Base-by-base conservation (phyloP, 495 filamentous ascomycete genomes). In the Lepidopterella palustris region DNA sequence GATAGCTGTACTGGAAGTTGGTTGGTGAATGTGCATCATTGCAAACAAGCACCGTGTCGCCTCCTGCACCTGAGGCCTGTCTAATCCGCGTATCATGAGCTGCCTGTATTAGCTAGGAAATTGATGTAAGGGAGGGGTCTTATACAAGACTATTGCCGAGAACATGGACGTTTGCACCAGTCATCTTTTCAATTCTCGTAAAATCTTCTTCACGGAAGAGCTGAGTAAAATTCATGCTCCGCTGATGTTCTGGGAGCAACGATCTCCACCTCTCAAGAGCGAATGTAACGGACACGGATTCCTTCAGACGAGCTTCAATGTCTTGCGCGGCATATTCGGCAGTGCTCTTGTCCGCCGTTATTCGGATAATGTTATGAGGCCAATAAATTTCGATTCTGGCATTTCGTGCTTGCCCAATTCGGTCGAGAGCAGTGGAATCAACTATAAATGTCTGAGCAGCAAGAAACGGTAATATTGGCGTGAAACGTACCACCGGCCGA, bases 251-350 rank as follows among this genome's bases (percentile, higher is more conserved):
- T 1, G 32, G 28, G 23, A 54, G 20, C n/a, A 58, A 53, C 2
- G 39, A 49, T 1, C 32, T 23, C 63, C 63, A 67, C 5, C 51
- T 52, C 18, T 51, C 25, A 10, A 67, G 24, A 21, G 53, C 20
- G 45, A 63, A 53, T 20, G 9, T 42, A 20, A 49, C 4, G 4
- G 15, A 9, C 29, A 63, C 57, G 28, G 58, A 56, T 0, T 61
- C 40, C 32, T 45, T 28, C 9, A 67, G 55, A 13, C 31, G 0
- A 3, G 48, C 10, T 35, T 60, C 45, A 11, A 67, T 51, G 28
- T 67, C 64, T 24, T 61, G 56, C 20, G 61, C 64, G n/a, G 61
- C 64, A 53, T 67, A 67, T 49, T 67, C 64, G 10, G 64, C 64
- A 15, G 45, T 63, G 58, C 45, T 64, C 40, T 63, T 67, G 47